Percentiles rank a stretch among this genome's conserved stretches.
phyloP scores from a whole-genome alignment of 2,329 filamentous ascomycete genomes.

The Gaeumannomyces sp. region DNA sequence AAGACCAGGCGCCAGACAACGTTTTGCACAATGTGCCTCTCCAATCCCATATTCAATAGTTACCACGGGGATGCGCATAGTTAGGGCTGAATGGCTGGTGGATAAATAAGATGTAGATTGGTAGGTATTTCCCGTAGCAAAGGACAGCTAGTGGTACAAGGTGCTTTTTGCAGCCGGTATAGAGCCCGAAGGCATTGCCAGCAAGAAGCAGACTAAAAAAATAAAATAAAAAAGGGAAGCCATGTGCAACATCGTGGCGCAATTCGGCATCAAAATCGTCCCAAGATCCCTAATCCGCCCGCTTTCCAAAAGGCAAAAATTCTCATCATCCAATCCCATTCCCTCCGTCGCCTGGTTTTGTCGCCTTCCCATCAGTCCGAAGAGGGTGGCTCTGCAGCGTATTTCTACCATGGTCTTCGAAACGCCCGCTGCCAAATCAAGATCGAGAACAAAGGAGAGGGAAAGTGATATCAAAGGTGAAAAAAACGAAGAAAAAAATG shows the following conservation, averaged over 20 bases:
- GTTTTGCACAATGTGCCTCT: no score
- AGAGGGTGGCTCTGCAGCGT: background rate
- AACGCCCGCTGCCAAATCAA: background rate
- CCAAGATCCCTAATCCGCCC: background rate
- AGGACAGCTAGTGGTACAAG: background rate
- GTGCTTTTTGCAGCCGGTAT: background rate
- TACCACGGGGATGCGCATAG: no score
- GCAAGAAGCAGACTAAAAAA: background rate
- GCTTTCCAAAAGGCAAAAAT: no score
- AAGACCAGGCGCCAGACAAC: no score
- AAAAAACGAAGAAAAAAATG: no score
- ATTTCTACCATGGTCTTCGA: background rate
- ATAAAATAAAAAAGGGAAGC: background rate
- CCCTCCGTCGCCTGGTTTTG: background rate
- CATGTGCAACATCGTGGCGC: background rate
- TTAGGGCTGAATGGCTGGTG: background rate
- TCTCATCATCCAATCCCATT: background rate
- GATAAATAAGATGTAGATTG: background rate
- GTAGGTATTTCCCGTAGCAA: background rate
- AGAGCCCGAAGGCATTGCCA: background rate
- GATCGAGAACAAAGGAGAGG: background rate
- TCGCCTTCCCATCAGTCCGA: no score
- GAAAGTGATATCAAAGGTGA: background rate
- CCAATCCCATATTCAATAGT: no score
- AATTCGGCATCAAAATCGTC: background rate